Percentiles rank a stretch among this genome's conserved stretches.
Evolutionary conservation across 2,329 filamentous ascomycete genomes (phyloP).

Genomic region (Ophioceras dolichostomum): DNA sequence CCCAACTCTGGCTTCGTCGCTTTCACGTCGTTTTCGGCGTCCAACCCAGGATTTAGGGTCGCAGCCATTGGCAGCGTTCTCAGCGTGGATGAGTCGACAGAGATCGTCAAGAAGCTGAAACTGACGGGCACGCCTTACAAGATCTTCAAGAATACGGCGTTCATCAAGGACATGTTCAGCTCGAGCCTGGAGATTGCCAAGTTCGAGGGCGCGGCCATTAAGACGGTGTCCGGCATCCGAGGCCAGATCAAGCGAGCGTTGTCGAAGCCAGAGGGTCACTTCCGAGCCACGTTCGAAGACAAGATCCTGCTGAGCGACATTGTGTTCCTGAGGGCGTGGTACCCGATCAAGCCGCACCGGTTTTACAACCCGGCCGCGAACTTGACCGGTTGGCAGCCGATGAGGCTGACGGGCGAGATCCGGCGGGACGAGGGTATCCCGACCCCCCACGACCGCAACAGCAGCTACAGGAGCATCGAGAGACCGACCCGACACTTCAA

Average conservation of each 20-base stretch:
- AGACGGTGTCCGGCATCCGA: slow-evolving; percentile 88
- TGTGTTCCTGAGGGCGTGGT: slow-evolving; percentile 93
- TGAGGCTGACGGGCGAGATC: slow-evolving; percentile 90
- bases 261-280: slow-evolving; percentile 86
- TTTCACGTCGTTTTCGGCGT: slow-evolving; percentile 77
- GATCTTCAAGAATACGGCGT: slow-evolving; percentile 98
- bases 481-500: slow-evolving; percentile 66
- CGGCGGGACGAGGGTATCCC: slow-evolving; percentile 62
- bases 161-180: slow-evolving; percentile 98
- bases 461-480: slow-evolving; percentile 63
- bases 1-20: slow-evolving; percentile 94
- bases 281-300: slow-evolving; percentile 96
- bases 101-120: slow-evolving; percentile 99
- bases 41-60: slow-evolving; percentile 83
- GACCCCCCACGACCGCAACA: slow-evolving; percentile 74
- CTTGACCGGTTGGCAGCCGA: slow-evolving; percentile 81
- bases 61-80: slow-evolving; percentile 89
- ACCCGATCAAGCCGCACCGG: slow-evolving; percentile 83
- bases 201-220: slow-evolving; percentile 91
- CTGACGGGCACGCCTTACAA: slow-evolving; percentile 64
- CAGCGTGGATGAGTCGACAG: slow-evolving; percentile 86
- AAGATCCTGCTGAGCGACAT: slow-evolving; percentile 96
- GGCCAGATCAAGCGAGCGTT: slow-evolving; percentile 96
- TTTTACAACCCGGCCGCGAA: slow-evolving; percentile 98
- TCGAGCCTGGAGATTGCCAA: slow-evolving; percentile 90